Conservation (phyloP, 2,329 filamentous ascomycete species). For the Fusarium nygamai region DNA sequence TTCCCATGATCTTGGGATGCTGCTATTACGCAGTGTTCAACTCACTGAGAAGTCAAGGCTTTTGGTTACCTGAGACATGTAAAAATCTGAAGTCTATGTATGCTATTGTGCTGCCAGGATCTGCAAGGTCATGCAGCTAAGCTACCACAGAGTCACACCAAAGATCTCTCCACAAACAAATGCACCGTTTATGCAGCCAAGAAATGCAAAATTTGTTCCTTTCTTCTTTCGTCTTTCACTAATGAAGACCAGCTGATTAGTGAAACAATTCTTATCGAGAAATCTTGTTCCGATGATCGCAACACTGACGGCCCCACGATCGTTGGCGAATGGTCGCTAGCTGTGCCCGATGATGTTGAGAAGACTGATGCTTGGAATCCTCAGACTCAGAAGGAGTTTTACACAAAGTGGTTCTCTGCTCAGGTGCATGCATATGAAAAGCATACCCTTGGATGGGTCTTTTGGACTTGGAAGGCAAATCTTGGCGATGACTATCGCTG, state of each 20-base stretch:
- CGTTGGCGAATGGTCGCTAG: conserved; percentile 68
- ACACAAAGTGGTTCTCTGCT: conserved; percentile 41
- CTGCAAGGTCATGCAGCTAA: not conserved
- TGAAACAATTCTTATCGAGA: conserved; percentile 44
- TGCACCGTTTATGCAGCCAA: conserved; percentile 18
- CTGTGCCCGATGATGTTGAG: conserved; percentile 60
- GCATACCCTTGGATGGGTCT: conserved; percentile 38
- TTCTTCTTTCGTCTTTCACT: not conserved
- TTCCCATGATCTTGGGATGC: conserved; percentile 3
- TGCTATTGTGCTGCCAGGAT: not conserved
- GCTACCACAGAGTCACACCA: not conserved
- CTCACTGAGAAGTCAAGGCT: not conserved
- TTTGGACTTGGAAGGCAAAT: conserved; percentile 41
- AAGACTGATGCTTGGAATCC: conserved; percentile 47
- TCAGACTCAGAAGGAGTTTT: conserved; percentile 36
- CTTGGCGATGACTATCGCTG: conserved; percentile 41
- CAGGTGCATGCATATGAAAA: conserved; percentile 40
- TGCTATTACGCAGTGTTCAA: not conserved
- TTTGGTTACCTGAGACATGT: not conserved
- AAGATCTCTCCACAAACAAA: not conserved
- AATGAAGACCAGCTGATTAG: not conserved
- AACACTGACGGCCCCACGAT: conserved; percentile 55
- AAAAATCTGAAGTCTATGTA: not conserved
- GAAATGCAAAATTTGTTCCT: not conserved
- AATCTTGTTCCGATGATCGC: conserved; percentile 60